phyloP scores from a whole-genome alignment of 1,284 basidiomycete genomes.

The Apiotrichum akiyoshidainum region DNA sequence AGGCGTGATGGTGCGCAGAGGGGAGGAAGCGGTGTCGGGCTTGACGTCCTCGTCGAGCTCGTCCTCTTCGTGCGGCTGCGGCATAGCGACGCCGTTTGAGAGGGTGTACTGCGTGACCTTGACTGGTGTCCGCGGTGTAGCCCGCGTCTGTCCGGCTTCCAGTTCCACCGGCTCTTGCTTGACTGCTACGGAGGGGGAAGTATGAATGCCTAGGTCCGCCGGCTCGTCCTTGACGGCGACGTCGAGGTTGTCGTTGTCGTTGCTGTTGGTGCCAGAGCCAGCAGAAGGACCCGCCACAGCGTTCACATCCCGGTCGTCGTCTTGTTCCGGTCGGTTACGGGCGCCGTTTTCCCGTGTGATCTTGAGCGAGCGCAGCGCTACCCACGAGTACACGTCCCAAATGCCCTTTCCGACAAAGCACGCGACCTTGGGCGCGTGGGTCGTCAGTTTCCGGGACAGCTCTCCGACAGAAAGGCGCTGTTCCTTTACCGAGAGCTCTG shows the following conservation, averaged over 20 bases:
- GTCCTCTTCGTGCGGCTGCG: neutral
- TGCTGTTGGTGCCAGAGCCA: neutral
- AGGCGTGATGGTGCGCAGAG: too few species aligned
- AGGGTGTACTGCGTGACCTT: conserved; percentile 1
- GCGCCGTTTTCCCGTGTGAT: neutral
- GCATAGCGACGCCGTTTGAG: neutral
- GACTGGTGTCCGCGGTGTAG: neutral
- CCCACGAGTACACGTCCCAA: conserved; percentile 57
- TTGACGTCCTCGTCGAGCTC: neutral
- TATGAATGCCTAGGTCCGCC: too few species aligned
- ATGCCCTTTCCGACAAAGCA: conserved; percentile 73
- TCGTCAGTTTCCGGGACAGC: conserved; percentile 60
- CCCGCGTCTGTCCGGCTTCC: neutral
- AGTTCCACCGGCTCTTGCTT: too few species aligned
- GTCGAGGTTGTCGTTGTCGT: neutral
- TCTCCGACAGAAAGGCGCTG: conserved; percentile 55
- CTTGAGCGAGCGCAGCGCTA: conserved; percentile 24
- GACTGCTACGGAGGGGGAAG: too few species aligned
- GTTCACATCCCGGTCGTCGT: neutral
- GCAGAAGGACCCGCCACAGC: too few species aligned
- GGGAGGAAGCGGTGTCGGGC: neutral
- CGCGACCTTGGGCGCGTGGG: conserved; percentile 59
- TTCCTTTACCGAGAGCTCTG: conserved; percentile 60
- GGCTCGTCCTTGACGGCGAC: neutral
- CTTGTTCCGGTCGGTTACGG: conserved; percentile 6